phyloP scores from a whole-genome alignment of 192 early-diverging fungal genomes.

The Mortierella antarctica region DNA sequence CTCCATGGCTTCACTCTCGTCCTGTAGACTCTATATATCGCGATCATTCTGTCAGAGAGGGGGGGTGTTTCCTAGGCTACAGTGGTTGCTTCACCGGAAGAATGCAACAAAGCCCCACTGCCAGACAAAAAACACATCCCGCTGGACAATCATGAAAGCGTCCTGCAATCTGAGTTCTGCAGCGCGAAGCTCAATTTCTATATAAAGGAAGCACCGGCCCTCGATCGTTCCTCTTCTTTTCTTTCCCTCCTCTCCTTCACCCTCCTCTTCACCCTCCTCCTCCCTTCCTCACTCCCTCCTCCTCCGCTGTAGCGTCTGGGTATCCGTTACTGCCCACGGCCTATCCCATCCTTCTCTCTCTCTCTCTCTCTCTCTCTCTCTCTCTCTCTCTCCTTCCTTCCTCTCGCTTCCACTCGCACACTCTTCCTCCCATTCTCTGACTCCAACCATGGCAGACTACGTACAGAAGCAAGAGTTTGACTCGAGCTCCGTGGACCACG shows the following conservation, averaged over 20 bases:
- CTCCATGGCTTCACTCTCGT: too few relatives aligned
- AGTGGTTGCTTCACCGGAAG: too few relatives aligned
- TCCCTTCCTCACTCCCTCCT: not conserved
- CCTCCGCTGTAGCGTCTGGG: not conserved
- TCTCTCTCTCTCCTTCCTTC: not conserved
- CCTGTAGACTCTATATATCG: too few relatives aligned
- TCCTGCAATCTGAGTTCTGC: too few relatives aligned
- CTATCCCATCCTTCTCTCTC: not conserved
- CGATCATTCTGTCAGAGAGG: too few relatives aligned
- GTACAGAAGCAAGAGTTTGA: slow-evolving; percentile 10
- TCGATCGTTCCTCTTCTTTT: not conserved
- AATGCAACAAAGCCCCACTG: too few relatives aligned
- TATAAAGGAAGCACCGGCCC: too few relatives aligned
- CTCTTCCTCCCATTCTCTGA: not conserved
- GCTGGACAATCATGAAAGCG: too few relatives aligned
- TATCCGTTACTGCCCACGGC: slow-evolving; percentile 4
- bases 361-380: not conserved
- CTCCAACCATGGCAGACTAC: slow-evolving; percentile 16
- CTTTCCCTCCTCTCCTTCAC: not conserved
- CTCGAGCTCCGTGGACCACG: not conserved
- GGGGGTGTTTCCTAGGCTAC: too few relatives aligned
- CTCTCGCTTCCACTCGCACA: not conserved
- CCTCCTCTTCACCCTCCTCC: not conserved
- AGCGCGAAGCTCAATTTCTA: too few relatives aligned
- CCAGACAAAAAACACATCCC: too few relatives aligned